Conservation (phyloP, 1,139 yeast species). For the Kurtzmaniella quercitrusa region DNA sequence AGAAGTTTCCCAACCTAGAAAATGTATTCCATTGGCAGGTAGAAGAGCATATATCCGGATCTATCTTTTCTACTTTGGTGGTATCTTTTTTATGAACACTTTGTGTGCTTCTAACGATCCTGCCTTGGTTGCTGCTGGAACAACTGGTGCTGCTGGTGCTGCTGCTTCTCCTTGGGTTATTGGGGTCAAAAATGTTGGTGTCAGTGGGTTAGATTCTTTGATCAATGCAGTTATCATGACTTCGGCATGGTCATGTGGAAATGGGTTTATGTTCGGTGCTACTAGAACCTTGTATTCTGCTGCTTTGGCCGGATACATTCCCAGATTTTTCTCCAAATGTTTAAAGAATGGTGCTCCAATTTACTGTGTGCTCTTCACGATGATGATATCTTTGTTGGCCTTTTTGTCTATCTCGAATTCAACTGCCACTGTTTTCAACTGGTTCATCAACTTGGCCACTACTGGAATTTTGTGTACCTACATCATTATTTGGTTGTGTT, state of each 20-base stretch:
- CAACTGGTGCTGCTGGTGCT: slow-evolving; percentile 24
- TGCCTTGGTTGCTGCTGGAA: slow-evolving; percentile 20
- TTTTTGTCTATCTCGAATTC: slow-evolving; percentile 25
- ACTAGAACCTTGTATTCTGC: slow-evolving; percentile 34
- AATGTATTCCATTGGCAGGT: slow-evolving; percentile 29
- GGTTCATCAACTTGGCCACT: slow-evolving; percentile 41
- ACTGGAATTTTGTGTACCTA: slow-evolving; percentile 53
- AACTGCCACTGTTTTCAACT: slow-evolving; percentile 30
- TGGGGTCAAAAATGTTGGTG: slow-evolving; percentile 33
- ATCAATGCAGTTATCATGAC: slow-evolving; percentile 32
- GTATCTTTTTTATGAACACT: slow-evolving; percentile 33
- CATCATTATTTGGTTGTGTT: slow-evolving; percentile 45
- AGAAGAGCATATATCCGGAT: slow-evolving; percentile 28
- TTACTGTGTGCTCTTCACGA: slow-evolving; percentile 23
- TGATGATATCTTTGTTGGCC: slow-evolving; percentile 22
- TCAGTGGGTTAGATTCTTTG: slow-evolving; percentile 30
- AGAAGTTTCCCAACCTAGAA: slow-evolving; percentile 31
- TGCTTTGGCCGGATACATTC: slow-evolving; percentile 34
- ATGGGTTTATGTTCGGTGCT: slow-evolving; percentile 32
- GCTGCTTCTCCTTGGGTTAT: slow-evolving; percentile 40
- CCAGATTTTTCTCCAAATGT: slow-evolving; percentile 30
- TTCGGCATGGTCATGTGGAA: slow-evolving; percentile 39
- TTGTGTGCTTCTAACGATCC: slow-evolving; percentile 33
- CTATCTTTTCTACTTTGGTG: slow-evolving; percentile 34
- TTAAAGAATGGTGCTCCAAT: slow-evolving; percentile 33